Evolutionary conservation across 2,329 filamentous ascomycete species (phyloP).

Genomic region (Neurospora sp.): DNA sequence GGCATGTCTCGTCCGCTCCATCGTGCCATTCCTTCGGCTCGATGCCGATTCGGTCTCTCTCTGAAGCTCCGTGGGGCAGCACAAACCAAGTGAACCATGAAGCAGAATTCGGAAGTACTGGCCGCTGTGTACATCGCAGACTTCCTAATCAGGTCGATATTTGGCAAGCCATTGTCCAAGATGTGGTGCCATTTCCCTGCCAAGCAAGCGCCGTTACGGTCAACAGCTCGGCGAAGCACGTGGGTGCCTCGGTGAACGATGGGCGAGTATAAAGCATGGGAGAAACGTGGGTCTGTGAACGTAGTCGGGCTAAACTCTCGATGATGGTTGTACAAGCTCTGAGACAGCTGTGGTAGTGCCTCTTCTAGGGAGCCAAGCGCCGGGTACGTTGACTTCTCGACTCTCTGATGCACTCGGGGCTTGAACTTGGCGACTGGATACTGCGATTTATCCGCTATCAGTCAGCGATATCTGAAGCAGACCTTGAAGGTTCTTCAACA

Average conservation of each 20-base stretch:
- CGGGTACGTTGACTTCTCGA: background rate
- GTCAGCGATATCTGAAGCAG: background rate
- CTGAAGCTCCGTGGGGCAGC: background rate
- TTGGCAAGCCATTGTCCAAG: background rate
- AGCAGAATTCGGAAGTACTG: background rate
- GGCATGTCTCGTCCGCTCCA: background rate
- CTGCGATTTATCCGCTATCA: background rate
- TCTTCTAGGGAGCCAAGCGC: background rate
- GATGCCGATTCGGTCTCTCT: background rate
- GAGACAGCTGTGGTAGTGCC: background rate
- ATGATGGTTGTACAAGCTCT: background rate
- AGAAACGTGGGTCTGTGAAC: background rate
- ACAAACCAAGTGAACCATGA: background rate
- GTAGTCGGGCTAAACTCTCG: background rate
- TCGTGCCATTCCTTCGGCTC: background rate
- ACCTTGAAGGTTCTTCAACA: background rate
- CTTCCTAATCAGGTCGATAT: background rate
- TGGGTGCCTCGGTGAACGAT: background rate
- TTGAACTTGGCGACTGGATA: background rate
- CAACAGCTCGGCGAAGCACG: background rate
- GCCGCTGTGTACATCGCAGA: background rate
- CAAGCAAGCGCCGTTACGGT: background rate
- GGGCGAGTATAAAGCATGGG: background rate
- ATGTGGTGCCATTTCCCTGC: background rate
- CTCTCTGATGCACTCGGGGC: background rate